Base-by-base conservation (phyloP, 306 rosid species). In the Amphicarpaea edgeworthii region DNA sequence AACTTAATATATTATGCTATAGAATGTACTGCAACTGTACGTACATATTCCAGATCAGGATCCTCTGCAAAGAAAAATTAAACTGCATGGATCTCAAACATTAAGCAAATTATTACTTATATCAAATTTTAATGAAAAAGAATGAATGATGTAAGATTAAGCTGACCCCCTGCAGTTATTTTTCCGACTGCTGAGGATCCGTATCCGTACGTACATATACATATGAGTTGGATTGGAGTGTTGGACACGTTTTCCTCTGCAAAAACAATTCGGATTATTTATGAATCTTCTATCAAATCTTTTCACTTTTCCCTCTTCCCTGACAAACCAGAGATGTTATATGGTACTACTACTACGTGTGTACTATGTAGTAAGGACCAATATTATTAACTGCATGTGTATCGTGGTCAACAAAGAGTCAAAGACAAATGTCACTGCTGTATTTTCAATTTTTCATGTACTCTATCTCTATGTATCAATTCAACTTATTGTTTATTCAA, bases 211-310 rank as follows among this genome's bases (percentile, higher is more conserved):
- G 59, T 21, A 26, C 12, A 26, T 26, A 40, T 34, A 15, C n/a
- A n/a, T n/a, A 60, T 64, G 73, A 60, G 67, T 69, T 54, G 49
- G 50, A 66, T 54, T 54, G 68, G 46, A 30, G 17, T 40, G 15
- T 20, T 20, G n/a, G 11, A 23, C 45, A 57, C 55, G 62, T 51
- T 38, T 72, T 41, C 68, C 51, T 28, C 12, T 37, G 75, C 60
- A 3, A 67, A 50, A 51, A n/a, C n/a, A n/a, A 66, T 17, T 59
- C 49, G 24, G 47, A 55, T 2, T 68, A 51, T 65, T 50, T 73
- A 8, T 24, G 19, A 75, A 79, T 46, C 16, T 61, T 53, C 4
- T 28, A 15, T 34, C 23, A 43, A 37, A 26, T 49, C 45, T 2
- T 53, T 68, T 57, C 47, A 19, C 12, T n/a, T 65, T 14, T 50